A percentile compares a stretch with the other conserved stretches of the same genome.
These are phyloP conservation scores for Phytophthora pinifolia DNA, from an alignment of 352 stramenopile genomes.

Conservation along the genomic window DNA sequence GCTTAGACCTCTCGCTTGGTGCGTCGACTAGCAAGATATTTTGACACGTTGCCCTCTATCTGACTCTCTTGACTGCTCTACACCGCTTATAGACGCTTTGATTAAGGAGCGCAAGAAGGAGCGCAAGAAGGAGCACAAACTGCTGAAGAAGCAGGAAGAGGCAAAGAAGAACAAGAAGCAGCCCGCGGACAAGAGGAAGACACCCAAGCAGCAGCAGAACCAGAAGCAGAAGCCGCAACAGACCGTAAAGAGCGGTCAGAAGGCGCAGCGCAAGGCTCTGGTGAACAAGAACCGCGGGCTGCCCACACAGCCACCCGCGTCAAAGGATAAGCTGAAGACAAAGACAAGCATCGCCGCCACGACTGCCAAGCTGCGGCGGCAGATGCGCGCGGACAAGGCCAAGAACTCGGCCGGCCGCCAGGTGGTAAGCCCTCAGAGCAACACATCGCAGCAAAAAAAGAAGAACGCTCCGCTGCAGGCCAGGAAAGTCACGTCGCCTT, in stretches of 20 bases:
- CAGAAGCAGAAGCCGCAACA: conserved; percentile 4
- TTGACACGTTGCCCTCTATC: not conserved
- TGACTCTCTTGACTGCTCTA: conserved; percentile 1
- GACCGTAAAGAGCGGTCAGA: conserved; percentile 22
- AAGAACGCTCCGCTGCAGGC: conserved; percentile 15
- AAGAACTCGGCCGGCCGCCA: conserved; percentile 4
- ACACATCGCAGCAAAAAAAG: conserved; percentile 20
- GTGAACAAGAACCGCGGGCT: conserved; percentile 54
- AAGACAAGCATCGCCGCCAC: conserved; percentile 40
- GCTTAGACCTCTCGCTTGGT: conserved; percentile 50
- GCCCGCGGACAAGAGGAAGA: conserved; percentile 23
- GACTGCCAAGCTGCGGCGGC: conserved; percentile 30
- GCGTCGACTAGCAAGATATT: conserved; percentile 14
- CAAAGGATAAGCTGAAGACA: conserved; percentile 19
- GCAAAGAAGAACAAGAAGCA: conserved; percentile 25
- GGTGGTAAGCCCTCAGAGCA: conserved; percentile 16
- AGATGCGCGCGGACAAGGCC: conserved; percentile 21
- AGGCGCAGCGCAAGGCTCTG: conserved; percentile 38
- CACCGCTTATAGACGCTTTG: conserved; percentile 41
- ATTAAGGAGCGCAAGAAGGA: conserved; percentile 65
- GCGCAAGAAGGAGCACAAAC: conserved; percentile 59
- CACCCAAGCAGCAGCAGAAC: conserved; percentile 24
- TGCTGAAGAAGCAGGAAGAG: conserved; percentile 44
- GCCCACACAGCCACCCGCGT: conserved; percentile 4
- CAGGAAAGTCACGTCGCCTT: conserved; percentile 11